Evolutionary conservation across 148 eudicot species (phyloP).

Genomic region (Agrostemma githago): DNA sequence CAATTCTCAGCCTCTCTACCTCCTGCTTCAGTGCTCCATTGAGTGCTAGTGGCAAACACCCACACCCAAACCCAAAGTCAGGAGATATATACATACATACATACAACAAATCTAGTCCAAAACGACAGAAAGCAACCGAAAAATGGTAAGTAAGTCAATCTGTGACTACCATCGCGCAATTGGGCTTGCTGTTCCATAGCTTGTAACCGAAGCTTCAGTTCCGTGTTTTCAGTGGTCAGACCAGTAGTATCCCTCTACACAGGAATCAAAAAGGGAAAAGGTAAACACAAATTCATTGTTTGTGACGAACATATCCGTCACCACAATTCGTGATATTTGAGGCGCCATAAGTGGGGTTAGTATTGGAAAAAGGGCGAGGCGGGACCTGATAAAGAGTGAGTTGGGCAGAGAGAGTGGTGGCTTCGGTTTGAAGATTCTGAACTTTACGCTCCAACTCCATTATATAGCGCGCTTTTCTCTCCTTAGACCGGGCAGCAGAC

Average conservation of each 20-base stretch:
- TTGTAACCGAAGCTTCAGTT: slow-evolving; percentile 42
- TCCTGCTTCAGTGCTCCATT: slow-evolving; percentile 54
- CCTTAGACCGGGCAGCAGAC: slow-evolving; percentile 66
- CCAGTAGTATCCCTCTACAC: slow-evolving; percentile 42
- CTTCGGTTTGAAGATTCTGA: slow-evolving; percentile 54
- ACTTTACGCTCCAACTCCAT: slow-evolving; percentile 49
- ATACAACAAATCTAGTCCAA: background rate
- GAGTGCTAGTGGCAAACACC: slow-evolving; percentile 26
- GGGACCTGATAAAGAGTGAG: slow-evolving; percentile 49
- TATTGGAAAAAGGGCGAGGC: background rate
- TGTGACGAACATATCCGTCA: no score
- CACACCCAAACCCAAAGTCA: slow-evolving; percentile 13
- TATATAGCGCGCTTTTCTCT: slow-evolving; percentile 57
- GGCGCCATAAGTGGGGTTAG: no score
- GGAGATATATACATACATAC: background rate
- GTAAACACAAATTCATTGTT: background rate
- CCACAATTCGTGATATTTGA: no score
- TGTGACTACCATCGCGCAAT: slow-evolving; percentile 43
- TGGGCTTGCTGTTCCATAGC: slow-evolving; percentile 54
- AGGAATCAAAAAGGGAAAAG: background rate
- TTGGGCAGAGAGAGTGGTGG: slow-evolving; percentile 52
- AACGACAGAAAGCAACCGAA: no score
- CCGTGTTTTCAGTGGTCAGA: slow-evolving; percentile 34
- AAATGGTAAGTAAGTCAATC: background rate
- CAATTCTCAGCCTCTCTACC: slow-evolving; percentile 48